Evolutionary conservation across 2,329 filamentous ascomycete genomes (phyloP), one percentile per base, ranked within the genome.

Genomic region (Clonostachys rhizophaga): DNA sequence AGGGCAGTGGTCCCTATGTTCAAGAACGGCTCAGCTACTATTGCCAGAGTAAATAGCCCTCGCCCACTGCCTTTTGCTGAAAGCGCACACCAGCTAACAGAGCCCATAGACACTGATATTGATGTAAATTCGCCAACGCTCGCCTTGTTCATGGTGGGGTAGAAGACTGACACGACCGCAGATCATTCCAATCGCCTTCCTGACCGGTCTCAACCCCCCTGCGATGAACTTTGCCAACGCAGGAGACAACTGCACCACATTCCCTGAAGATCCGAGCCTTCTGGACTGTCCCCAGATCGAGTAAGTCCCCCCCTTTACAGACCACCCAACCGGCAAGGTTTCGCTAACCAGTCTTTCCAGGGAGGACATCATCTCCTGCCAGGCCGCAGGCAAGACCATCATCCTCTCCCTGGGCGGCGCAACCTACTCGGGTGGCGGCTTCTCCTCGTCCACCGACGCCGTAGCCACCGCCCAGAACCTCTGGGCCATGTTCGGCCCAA

Each of bases 401-500:
- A 61, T 89, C 41, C 72, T 91, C 10, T 89, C 86, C 4, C 72
- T 91, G 41, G 87, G 86, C 16, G 86, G 87, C 34, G 81, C 81
- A 4, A 84, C 83, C 2, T 87, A 88, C 62, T 80, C 71, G 16
- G 83, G 88, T 60, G 84, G 81, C 34, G 84, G 84, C 24, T 88
- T 88, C 68, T 57, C 64, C 36, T 76, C 72, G 18, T 54, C 69
- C 2, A 52, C 64, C 1, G 75, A 70, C 1, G 85, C 85, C 6
- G 60, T 70, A 17, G 59, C 68, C 2, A 78, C 78, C 3, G 87
- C 86, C 0, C 66, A 84, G 46, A 70, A 76, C 17, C 67, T 91
- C 48, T 91, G 86, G 86, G 70, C 78, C 44, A 85, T 83, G 52
- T 90, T 89, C 60, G 87, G 87, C 3, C 82, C 86, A 5, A 59